These are phyloP conservation scores for Pichia kluyveri DNA, from an alignment of 805 yeast species.

Conservation along the genomic window DNA sequence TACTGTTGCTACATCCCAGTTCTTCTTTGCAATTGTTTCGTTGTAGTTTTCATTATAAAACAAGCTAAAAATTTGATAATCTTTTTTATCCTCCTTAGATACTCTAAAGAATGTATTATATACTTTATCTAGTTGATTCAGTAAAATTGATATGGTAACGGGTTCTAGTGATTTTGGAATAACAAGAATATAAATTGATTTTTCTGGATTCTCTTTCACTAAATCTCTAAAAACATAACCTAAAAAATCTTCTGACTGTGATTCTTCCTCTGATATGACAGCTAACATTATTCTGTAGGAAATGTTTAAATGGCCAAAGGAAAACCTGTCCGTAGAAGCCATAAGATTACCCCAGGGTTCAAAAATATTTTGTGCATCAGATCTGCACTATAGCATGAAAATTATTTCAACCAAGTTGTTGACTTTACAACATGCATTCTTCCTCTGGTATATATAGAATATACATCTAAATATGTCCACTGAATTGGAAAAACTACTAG, in stretches of 20 bases:
- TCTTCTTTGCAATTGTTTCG: not conserved
- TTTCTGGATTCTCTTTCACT: not conserved
- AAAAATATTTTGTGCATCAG: too few relatives aligned
- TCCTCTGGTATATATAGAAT: too few relatives aligned
- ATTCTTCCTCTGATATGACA: constrained; percentile 1
- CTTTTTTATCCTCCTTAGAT: not conserved
- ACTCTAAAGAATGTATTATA: constrained; percentile 1
- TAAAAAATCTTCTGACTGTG: not conserved
- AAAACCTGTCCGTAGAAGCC: too few relatives aligned
- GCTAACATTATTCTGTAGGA: not conserved
- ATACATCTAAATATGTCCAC: not conserved
- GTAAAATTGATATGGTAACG: not conserved
- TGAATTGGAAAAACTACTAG: constrained; percentile 21
- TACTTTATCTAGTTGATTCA: constrained; percentile 1
- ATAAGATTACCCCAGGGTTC: too few relatives aligned
- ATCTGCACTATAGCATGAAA: too few relatives aligned
- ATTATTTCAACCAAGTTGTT: too few relatives aligned
- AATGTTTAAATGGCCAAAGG: too few relatives aligned
- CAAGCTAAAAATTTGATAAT: not conserved
- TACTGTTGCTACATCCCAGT: not conserved
- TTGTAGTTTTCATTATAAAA: not conserved
- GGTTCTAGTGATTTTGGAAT: not conserved
- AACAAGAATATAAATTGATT: not conserved
- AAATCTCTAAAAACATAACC: not conserved
- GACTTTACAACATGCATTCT: too few relatives aligned